phyloP scores from a whole-genome alignment of 2,329 filamentous ascomycete genomes.

The Aspergillus ibericus region DNA sequence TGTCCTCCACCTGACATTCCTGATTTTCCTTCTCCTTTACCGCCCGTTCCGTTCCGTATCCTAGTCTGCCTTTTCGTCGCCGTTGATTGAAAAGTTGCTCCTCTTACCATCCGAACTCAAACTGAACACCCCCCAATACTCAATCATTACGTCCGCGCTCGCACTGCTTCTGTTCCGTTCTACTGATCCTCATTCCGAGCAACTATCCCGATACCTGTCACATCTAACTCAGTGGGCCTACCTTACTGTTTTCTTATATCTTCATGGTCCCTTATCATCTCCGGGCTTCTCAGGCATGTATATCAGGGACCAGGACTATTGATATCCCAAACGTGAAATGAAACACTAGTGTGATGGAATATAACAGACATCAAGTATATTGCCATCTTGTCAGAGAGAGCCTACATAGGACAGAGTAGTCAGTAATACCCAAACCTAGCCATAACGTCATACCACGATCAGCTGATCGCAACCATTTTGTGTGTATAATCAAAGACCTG shows the following conservation, averaged over 20 bases:
- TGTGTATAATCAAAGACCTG: too few species aligned
- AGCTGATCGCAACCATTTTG: too few species aligned
- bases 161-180: slow-evolving; percentile 13
- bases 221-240: slow-evolving; percentile 6
- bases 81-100: slow-evolving; percentile 13
- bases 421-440: too few species aligned
- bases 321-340: neutral
- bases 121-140: neutral
- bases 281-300: slow-evolving; percentile 16
- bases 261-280: slow-evolving; percentile 14
- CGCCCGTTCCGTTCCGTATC: slow-evolving; percentile 5
- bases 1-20: slow-evolving; percentile 8
- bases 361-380: neutral
- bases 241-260: slow-evolving; percentile 12
- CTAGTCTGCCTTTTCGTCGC: slow-evolving; percentile 1
- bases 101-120: slow-evolving; percentile 6
- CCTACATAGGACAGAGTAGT: too few species aligned
- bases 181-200: slow-evolving; percentile 11
- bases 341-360: neutral
- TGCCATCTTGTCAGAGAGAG: too few species aligned
- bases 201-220: slow-evolving; percentile 9
- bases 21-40: slow-evolving; percentile 2
- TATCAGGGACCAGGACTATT: slow-evolving; percentile 8
- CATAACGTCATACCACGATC: too few species aligned
- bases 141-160: slow-evolving; percentile 10